Conservation (phyloP, 164 flowering plant species). For the Vitis vinifera region ASM3070453v1 NC_081808.1:9638501-9639000, state of each 20-base stretch:
- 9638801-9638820: not conserved
- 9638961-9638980: not conserved
- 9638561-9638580: too few relatives aligned
- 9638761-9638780: not conserved
- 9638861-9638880: not conserved
- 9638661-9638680: too few relatives aligned
- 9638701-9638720: constrained; percentile 2
- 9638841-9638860: not conserved
- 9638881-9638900: not conserved
- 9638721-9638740: not conserved
- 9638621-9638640: too few relatives aligned
- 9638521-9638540: too few relatives aligned
- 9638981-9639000: not conserved
- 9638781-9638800: not conserved
- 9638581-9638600: too few relatives aligned
- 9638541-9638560: too few relatives aligned
- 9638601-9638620: too few relatives aligned
- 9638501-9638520: too few relatives aligned
- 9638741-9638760: not conserved
- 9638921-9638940: not conserved
- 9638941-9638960: not conserved
- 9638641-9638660: too few relatives aligned
- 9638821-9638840: not conserved
- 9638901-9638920: too few relatives aligned
- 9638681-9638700: not conserved